Conservation (phyloP, 768 basidiomycete species). For the Tricholoma bakamatsutake region DNA sequence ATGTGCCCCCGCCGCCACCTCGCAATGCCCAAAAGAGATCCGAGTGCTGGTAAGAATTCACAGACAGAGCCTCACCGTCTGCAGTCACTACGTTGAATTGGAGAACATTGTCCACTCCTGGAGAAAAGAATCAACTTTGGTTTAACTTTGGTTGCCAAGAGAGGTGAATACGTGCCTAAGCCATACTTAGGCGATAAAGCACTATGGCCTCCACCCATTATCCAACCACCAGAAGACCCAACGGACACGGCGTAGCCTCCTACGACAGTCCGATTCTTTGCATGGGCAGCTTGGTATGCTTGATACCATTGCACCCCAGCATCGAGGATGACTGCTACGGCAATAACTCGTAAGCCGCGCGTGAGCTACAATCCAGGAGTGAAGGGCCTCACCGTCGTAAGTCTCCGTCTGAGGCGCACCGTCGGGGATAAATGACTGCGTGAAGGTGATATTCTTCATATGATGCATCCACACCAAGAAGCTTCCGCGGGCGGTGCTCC, state of each 20-base stretch:
- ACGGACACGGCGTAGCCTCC: constrained; percentile 36
- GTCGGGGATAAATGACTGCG: constrained; percentile 20
- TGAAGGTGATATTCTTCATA: constrained; percentile 26
- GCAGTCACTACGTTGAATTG: constrained; percentile 37
- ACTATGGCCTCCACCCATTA: constrained; percentile 42
- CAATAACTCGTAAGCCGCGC: too few relatives aligned
- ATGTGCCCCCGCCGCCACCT: constrained; percentile 35
- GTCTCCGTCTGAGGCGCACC: constrained; percentile 20
- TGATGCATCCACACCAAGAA: constrained; percentile 36
- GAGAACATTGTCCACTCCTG: constrained; percentile 22
- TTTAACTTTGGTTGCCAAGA: background rate
- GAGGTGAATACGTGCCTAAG: constrained; percentile 24
- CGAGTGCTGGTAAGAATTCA: constrained; percentile 30
- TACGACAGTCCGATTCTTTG: constrained; percentile 33
- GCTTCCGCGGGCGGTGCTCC: constrained; percentile 33
- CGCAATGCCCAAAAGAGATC: constrained; percentile 42
- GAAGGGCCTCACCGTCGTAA: constrained; percentile 14
- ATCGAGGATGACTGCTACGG: constrained; percentile 26
- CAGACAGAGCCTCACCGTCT: constrained; percentile 30
- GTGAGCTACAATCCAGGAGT: background rate
- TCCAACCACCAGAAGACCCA: constrained; percentile 43
- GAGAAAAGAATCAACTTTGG: background rate
- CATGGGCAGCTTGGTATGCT: constrained; percentile 31
- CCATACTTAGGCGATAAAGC: constrained; percentile 32
- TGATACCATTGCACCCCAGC: constrained; percentile 43